A percentile compares a stretch with the other conserved stretches of the same genome.
Evolutionary conservation across 192 early-diverging fungal genomes (phyloP).

Genomic region (Pecoramyces ruminantium): DNA sequence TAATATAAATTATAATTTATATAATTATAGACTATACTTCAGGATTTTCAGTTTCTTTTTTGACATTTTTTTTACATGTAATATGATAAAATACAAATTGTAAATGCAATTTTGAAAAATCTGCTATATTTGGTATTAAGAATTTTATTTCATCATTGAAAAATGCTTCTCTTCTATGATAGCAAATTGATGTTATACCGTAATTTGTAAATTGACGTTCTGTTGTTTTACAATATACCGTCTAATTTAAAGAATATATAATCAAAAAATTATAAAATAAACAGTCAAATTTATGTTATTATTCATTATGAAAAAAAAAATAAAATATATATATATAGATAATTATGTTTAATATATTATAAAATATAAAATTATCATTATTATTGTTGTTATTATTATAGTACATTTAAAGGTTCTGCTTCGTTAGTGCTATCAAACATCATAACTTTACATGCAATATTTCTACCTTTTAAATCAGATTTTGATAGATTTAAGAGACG

Average conservation of each 20-base stretch:
- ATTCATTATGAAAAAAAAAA: no score
- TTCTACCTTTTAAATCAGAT: neutral
- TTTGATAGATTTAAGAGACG: neutral
- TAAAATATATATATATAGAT: no score
- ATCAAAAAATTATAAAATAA: no score
- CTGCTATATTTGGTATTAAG: neutral
- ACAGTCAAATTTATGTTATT: no score
- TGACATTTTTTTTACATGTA: neutral
- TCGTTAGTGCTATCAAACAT: neutral
- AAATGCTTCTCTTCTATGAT: neutral
- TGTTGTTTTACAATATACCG: neutral
- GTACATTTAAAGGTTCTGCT: neutral
- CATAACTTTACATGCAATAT: neutral
- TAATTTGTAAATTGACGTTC: neutral
- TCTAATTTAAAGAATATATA: neutral
- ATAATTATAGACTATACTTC: no score
- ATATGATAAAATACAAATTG: neutral
- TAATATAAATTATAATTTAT: no score
- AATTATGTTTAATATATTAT: no score
- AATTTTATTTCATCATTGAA: neutral
- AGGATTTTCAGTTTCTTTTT: neutral
- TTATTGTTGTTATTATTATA: no score
- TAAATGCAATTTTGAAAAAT: neutral
- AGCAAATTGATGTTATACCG: neutral
- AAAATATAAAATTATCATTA: no score